phyloP scores from a whole-genome alignment of 495 filamentous ascomycete genomes.

The Hyaloscypha bicolor region DNA sequence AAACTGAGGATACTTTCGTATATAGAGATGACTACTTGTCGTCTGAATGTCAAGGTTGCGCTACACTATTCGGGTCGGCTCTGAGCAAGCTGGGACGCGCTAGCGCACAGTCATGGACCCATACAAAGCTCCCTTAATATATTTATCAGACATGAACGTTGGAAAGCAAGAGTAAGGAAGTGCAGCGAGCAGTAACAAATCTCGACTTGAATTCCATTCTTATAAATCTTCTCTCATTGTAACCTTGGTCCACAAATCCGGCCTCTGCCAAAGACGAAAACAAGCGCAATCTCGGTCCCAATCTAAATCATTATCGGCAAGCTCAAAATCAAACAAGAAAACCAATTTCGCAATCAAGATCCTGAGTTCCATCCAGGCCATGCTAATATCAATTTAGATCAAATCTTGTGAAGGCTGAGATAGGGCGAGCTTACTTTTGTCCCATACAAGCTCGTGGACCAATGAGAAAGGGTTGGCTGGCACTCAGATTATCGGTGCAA shows the following conservation, averaged over 20 bases:
- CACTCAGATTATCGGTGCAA: conserved; percentile 44
- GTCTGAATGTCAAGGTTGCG: no score
- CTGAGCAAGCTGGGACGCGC: no score
- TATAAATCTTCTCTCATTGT: conserved; percentile 25
- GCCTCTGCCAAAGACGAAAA: conserved; percentile 35
- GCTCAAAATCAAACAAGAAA: conserved; percentile 37
- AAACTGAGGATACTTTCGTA: no score
- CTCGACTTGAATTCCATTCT: not conserved
- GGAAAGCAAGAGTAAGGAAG: no score
- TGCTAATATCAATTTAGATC: conserved; percentile 13
- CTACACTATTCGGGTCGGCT: no score
- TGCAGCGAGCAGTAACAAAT: no score
- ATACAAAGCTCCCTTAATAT: no score
- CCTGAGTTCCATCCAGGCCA: conserved; percentile 40
- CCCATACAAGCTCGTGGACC: conserved; percentile 65
- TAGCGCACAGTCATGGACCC: no score
- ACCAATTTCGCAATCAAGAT: conserved; percentile 35
- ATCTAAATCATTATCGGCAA: conserved; percentile 30
- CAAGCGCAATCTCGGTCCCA: conserved; percentile 31
- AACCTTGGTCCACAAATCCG: conserved; percentile 31
- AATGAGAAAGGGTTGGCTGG: conserved; percentile 58
- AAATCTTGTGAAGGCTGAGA: no score
- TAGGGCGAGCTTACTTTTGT: conserved; percentile 47
- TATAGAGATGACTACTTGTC: no score
- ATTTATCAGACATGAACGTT: no score